Conservation (phyloP, 768 basidiomycete species). For the Phaffia australis region DNA sequence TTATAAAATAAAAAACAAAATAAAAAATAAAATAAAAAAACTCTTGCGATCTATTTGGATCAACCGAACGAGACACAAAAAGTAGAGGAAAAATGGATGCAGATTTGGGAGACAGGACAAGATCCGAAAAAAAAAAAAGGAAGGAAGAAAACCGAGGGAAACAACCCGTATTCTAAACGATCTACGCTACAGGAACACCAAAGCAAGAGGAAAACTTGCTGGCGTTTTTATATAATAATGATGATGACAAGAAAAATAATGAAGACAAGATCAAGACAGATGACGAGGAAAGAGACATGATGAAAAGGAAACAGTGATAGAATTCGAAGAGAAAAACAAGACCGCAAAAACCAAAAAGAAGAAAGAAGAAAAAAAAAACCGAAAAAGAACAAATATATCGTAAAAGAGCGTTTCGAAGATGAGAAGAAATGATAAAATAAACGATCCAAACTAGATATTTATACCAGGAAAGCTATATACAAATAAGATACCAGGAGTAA, state of each 20-base stretch:
- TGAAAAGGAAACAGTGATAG: not conserved
- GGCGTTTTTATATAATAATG: too few relatives aligned
- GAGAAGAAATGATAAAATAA: not conserved
- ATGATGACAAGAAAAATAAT: too few relatives aligned
- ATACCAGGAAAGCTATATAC: not conserved
- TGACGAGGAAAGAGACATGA: not conserved
- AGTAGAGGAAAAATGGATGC: too few relatives aligned
- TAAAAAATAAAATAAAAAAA: too few relatives aligned
- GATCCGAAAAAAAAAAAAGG: too few relatives aligned
- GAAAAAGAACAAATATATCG: not conserved
- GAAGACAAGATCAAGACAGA: not conserved
- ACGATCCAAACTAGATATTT: not conserved
- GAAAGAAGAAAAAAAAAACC: not conserved
- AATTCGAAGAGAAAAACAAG: not conserved
- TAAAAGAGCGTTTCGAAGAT: not conserved
- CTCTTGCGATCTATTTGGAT: too few relatives aligned
- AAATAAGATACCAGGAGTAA: not conserved
- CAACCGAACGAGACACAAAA: too few relatives aligned
- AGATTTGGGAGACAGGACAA: too few relatives aligned
- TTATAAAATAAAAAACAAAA: too few relatives aligned
- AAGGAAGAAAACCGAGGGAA: too few relatives aligned
- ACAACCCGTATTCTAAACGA: too few relatives aligned
- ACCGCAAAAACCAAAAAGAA: not conserved
- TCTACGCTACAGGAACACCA: too few relatives aligned
- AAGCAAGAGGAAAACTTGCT: not conserved